phyloP scores from a whole-genome alignment of 805 yeast genomes.

The Kuraishia piskuri region DNA sequence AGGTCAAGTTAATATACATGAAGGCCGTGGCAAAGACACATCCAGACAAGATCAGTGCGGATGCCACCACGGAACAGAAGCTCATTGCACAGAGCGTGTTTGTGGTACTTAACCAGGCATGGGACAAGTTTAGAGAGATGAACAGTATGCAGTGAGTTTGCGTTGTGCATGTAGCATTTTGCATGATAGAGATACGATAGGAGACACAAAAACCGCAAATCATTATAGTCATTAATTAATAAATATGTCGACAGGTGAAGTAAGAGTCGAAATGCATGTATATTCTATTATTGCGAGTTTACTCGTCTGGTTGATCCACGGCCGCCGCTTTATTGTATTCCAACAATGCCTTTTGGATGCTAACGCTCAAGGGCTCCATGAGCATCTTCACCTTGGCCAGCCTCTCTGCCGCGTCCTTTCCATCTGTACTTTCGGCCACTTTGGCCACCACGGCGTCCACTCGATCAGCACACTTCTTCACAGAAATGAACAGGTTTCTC shows the following conservation, averaged over 20 bases:
- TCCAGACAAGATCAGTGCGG: slow-evolving; percentile 71
- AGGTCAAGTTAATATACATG: slow-evolving; percentile 79
- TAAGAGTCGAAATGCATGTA: not conserved
- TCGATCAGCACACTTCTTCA: slow-evolving; percentile 38
- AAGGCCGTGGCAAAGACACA: slow-evolving; percentile 72
- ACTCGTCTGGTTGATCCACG: slow-evolving; percentile 1
- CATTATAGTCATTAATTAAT: not conserved
- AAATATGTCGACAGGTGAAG: too few relatives aligned
- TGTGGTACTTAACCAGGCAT: slow-evolving; percentile 73
- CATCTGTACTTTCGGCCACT: slow-evolving; percentile 7
- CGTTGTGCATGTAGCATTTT: not conserved
- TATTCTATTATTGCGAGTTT: not conserved
- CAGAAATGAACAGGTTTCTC: slow-evolving; percentile 37
- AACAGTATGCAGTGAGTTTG: slow-evolving; percentile 32
- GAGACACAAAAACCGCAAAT: not conserved
- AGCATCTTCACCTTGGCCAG: slow-evolving; percentile 7
- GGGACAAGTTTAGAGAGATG: slow-evolving; percentile 72
- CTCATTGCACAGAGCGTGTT: slow-evolving; percentile 86
- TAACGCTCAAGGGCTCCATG: slow-evolving; percentile 34
- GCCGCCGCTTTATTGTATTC: slow-evolving; percentile 30
- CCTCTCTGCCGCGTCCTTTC: not conserved
- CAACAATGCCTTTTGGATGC: slow-evolving; percentile 36
- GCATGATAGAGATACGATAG: not conserved
- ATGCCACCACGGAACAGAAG: slow-evolving; percentile 56
- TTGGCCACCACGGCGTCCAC: slow-evolving; percentile 23